phyloP scores from a whole-genome alignment of 2,329 filamentous ascomycete species.

The Curvularia spicifera region DNA sequence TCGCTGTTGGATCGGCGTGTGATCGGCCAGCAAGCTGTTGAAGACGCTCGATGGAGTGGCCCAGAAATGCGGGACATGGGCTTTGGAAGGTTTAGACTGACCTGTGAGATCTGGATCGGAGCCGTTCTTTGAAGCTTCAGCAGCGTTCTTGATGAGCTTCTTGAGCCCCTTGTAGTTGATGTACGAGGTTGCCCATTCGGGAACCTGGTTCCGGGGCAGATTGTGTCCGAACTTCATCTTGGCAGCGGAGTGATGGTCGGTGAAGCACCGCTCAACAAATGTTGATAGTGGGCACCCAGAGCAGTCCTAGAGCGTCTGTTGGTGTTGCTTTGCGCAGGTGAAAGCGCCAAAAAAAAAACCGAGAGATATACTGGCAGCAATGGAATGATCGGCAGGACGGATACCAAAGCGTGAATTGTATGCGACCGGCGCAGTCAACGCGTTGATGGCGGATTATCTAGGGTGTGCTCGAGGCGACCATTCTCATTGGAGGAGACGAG shows the following conservation, averaged over 20 bases:
- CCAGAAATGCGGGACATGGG: background rate
- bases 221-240: conserved; percentile 60
- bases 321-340: conserved; percentile 16
- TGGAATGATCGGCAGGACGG: conserved; percentile 17
- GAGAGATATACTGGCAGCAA: conserved; percentile 19
- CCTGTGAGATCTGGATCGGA: conserved; percentile 87
- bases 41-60: background rate
- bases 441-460: conserved; percentile 28
- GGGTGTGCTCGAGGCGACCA: conserved; percentile 33
- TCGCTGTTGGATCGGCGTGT: background rate
- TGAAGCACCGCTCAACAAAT: background rate
- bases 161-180: conserved; percentile 93
- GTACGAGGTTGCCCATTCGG: conserved; percentile 83
- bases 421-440: conserved; percentile 30
- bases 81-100: conserved; percentile 55
- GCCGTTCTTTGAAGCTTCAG: conserved; percentile 69
- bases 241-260: conserved; percentile 2
- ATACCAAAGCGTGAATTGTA: conserved; percentile 16
- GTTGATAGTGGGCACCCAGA: conserved; percentile 1
- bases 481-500: conserved; percentile 42
- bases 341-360: conserved; percentile 23
- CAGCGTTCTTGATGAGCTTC: conserved; percentile 87
- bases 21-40: background rate
- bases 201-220: conserved; percentile 81
- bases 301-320: background rate